phyloP scores from a whole-genome alignment of 2,329 filamentous ascomycete species.

The Xylariaceae sp. region DNA sequence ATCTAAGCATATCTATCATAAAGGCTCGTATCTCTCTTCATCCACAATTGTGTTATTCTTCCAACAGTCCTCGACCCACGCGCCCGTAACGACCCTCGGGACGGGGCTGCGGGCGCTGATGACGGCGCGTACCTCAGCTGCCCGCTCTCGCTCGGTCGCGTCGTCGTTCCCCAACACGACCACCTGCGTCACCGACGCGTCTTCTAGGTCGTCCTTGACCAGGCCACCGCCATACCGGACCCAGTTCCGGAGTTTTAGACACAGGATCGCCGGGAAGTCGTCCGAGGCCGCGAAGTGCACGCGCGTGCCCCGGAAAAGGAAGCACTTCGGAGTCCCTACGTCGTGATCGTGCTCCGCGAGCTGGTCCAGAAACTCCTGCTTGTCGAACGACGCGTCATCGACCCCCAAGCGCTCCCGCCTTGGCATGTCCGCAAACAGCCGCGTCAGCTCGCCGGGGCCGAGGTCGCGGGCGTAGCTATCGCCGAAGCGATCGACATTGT shows the following conservation, averaged over 20 bases:
- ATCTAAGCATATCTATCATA: too few species aligned
- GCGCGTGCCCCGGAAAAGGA: constrained; percentile 54
- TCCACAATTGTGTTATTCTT: constrained; percentile 75
- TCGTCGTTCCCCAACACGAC: constrained; percentile 55
- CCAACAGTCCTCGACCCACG: constrained; percentile 84
- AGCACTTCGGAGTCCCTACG: constrained; percentile 52
- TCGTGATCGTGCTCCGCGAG: constrained; percentile 60
- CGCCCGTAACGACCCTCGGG: constrained; percentile 68
- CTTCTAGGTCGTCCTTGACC: constrained; percentile 53
- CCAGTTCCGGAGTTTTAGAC: constrained; percentile 56
- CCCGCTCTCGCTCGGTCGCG: constrained; percentile 42
- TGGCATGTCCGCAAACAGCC: constrained; percentile 53
- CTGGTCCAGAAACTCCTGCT: constrained; percentile 52
- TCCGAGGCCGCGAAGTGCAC: constrained; percentile 44
- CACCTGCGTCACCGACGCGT: constrained; percentile 70
- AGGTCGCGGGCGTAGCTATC: constrained; percentile 83
- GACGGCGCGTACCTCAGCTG: constrained; percentile 48
- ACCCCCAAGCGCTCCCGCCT: constrained; percentile 43
- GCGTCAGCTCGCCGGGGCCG: constrained; percentile 62
- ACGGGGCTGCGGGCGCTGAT: constrained; percentile 53
- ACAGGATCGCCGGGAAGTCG: constrained; percentile 36
- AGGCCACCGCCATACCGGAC: constrained; percentile 71
- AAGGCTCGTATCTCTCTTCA: constrained; percentile 63
- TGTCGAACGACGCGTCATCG: constrained; percentile 45
- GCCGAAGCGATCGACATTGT: constrained; percentile 73